phyloP scores from a whole-genome alignment of 805 yeast species.

The Wickerhamomyces chambardii region DNA sequence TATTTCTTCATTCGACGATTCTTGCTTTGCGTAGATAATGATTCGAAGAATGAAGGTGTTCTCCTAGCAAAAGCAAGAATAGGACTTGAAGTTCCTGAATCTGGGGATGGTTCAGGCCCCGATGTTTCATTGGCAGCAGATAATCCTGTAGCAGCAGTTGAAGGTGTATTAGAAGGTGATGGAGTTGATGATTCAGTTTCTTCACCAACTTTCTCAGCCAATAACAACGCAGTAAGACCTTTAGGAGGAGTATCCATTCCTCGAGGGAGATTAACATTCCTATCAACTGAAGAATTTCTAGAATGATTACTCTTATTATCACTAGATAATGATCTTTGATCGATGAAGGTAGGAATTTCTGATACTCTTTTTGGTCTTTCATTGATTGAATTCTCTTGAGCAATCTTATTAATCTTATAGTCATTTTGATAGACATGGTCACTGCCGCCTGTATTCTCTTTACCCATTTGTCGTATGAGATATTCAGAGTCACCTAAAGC shows the following conservation, averaged over 20 bases:
- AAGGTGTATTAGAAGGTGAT: no score
- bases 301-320: conserved; percentile 1
- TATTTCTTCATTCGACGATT: conserved; percentile 13
- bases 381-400: no score
- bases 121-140: no score
- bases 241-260: no score
- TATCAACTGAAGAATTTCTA: not conserved
- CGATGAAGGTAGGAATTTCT: not conserved
- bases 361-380: no score
- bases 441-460: no score
- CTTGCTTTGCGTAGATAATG: not conserved
- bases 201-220: not conserved
- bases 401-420: no score
- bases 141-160: no score
- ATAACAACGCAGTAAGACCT: not conserved
- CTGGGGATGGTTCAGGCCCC: no score
- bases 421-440: no score
- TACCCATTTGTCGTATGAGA: not conserved
- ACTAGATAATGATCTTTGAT: conserved; percentile 1
- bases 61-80: not conserved
- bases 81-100: not conserved
- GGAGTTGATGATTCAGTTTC: conserved; percentile 1
- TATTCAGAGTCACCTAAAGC: conserved; percentile 48
- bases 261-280: no score
- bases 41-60: conserved; percentile 1